Evolutionary conservation across 768 basidiomycete species (phyloP).

Genomic region (Lactarius trivialis): DNA sequence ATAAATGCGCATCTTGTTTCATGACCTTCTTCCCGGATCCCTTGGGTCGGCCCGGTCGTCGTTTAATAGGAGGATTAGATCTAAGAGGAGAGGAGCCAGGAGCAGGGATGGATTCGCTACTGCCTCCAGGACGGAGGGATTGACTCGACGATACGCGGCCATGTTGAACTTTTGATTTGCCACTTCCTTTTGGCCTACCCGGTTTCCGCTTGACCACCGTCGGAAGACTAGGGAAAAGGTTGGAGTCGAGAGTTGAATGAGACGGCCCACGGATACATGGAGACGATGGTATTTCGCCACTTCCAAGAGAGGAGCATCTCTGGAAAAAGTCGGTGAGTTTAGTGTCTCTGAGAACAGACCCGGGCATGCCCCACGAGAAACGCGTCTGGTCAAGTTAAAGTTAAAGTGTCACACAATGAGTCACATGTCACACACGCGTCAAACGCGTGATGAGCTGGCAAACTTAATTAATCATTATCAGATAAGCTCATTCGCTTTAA

Average conservation of each 20-base stretch:
- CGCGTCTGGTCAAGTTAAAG: constrained; percentile 3
- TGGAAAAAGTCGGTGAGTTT: constrained; percentile 19
- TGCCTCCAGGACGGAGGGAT: neutral
- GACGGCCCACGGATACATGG: neutral
- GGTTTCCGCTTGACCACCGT: constrained; percentile 14
- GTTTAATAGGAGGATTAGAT: neutral
- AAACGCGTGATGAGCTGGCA: neutral
- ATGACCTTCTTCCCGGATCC: neutral
- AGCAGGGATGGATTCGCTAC: neutral
- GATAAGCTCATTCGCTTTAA: neutral
- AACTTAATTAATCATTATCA: neutral
- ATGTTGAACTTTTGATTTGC: constrained; percentile 24
- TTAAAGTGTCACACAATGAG: neutral
- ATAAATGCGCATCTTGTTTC: neutral
- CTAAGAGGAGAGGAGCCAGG: neutral
- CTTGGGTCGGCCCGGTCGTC: neutral
- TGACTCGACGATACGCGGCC: neutral
- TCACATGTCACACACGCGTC: constrained; percentile 1
- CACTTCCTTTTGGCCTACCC: constrained; percentile 24
- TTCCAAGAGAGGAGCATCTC: neutral
- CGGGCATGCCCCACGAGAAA: neutral
- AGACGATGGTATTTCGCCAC: neutral
- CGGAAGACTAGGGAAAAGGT: neutral
- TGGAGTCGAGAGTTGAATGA: neutral
- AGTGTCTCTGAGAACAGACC: constrained; percentile 1